Evolutionary conservation across 2,329 filamentous ascomycete genomes (phyloP), one percentile per base, ranked within the genome.

Genomic region (Ophiostoma novo-ulmi): DNA sequence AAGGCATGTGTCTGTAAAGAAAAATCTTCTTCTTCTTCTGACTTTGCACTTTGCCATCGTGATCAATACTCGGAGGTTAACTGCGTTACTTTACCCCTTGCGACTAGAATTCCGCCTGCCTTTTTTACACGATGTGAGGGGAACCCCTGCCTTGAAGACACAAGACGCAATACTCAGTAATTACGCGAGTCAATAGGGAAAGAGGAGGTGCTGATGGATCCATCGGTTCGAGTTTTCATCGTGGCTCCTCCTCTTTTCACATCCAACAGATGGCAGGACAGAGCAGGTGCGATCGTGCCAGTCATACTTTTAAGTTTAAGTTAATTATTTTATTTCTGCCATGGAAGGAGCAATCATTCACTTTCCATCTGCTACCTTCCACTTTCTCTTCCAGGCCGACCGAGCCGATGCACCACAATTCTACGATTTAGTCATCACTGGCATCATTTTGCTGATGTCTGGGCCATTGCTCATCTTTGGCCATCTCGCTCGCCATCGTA

Each of bases 41-140:
- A 55, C 1, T 5, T 1, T 22, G 48, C 48, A 55, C 48, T 55
- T 55, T 55, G 48, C 11, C 61, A 64, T 64, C 61, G 61, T 64
- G 61, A 64, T 38, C 61, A 64, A 36, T 64, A 64, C 61, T 64
- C 61, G 13, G 11, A 64, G 35, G 31, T 20, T 5, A 36, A 20
- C 17, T 7, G 22, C 14, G 61, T 64, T 14, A 7, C 26, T 26
- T 13, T 64, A 64, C 31, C 31, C 31, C 61, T 35, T 64, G 31
- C 58, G 55, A 26, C 6, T 35, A 7, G 6, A 14, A 17, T 26
- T 8, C 55, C 26, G 22, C 52, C 52, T 26, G 26, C 26, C 31
- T 31, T 58, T 26, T 58, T 58, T 64, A 13, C 61, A 64, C 61
- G 35, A 64, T 64, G 61, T 64, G 61, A 64, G 61, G 61, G 61